Evolutionary conservation across 768 basidiomycete species (phyloP), one percentile per base, ranked within the genome.

Genomic region (Neoboletus brunneissimus): DNA sequence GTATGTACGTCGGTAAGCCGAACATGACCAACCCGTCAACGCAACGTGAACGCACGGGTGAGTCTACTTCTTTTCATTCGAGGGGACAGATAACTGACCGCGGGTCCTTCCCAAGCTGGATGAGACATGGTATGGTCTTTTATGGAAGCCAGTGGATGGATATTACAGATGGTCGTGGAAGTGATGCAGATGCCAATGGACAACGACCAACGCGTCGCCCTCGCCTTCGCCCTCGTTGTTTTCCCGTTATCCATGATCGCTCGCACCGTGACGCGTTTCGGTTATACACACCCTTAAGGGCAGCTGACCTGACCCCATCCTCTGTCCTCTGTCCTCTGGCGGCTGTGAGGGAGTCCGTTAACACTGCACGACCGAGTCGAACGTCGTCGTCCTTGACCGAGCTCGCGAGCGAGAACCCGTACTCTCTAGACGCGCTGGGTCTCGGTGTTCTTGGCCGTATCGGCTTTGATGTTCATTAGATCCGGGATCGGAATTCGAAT

Each of bases 61-160:
- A 25, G 25, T 56, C 5, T 6, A 27, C 27, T 10, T 16, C 29
- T 13, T 7, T 18, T 45, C 5, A 15, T 9, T 41, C 27, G 15
- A 20, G 11, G 16, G 1, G 31, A 10, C 25, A 11, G 15, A 32
- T 15, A 76, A 53, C 10, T 16, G 23, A 5, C 4, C 9, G 5
- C 23, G 60, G 53, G 45, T 55, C 60, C 37, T 61, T 45, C 34
- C 60, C n/a, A n/a, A n/a, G n/a, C n/a, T n/a, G n/a, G n/a, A n/a
- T n/a, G n/a, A n/a, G n/a, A n/a, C n/a, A n/a, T n/a, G n/a, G 29
- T 41, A 12, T 59, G 59, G 57, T 38, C 48, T 20, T 23, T 46
- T 16, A 42, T 12, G 6, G 46, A 45, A 5, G 18, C 58, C 31
- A 50, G 40, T n/a, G 16, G 51, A 5, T 61, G 47, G 42, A 32